Evolutionary conservation across 2,329 filamentous ascomycete species (phyloP), one percentile per base, ranked within the genome.

Genomic region (Daldinia sp.): DNA sequence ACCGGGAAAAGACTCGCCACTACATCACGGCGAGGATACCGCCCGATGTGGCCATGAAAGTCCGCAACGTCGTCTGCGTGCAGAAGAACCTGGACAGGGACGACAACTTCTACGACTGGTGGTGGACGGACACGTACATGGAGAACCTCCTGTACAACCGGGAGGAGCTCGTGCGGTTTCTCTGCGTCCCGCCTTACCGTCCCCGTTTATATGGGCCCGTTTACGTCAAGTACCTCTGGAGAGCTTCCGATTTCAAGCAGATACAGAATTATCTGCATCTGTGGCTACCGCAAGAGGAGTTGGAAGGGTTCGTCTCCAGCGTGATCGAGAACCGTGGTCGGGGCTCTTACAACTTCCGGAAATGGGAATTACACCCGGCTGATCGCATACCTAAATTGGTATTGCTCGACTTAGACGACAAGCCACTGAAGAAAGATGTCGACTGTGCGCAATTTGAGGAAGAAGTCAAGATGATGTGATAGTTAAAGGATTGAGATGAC

Each of bases 251-350:
- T 37, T 61, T 65, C 58, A 10, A 35, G 13, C 20, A 44, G 4
- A 56, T 65, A 6, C 41, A 55, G 23, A 65, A 60, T n/a, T 57
- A 61, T 26, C 50, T 51, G 23, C 28, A 51, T 20, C 18, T 63
- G 12, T 13, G 12, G 15, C 42, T 56, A 2, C 28, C 23, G 2
- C 23, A 39, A 13, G 44, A 35, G 1, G 46, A 48, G 12, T 4
- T 48, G 12, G 50, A 54, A 6, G 13, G 23, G 6, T 67, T 60
- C 12, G 15, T 63, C 15, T 23, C 18, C 41, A 30, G 50, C 10
- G 15, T 63, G 3, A 39, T 51, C 4, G 10, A 20, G 6, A 42
- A 35, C 28, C 26, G 58, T 13, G 65, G 65, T n/a, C 55, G 65
- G n/a, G 55, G 65, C 15, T 39, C 41, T 4, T 63, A 60, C 20